Evolutionary conservation across 805 yeast species (phyloP), one percentile per base, ranked within the genome.

Genomic region (Schwanniomyces occidentalis): DNA sequence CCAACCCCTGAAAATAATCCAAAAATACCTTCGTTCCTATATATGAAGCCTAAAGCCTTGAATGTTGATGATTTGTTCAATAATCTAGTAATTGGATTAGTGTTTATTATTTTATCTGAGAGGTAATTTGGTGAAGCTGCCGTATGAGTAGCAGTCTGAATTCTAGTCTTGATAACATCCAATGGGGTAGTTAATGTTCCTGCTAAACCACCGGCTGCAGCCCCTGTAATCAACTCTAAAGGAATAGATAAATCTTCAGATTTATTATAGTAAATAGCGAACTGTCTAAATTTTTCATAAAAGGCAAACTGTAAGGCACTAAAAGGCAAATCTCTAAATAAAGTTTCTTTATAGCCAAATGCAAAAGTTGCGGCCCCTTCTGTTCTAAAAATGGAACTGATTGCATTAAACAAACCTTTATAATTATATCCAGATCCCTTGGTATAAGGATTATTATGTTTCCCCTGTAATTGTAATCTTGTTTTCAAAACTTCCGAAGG

Each of bases 401-500:
- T 65, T 1, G 98, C 96, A 61, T 87, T 78, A 8, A 70, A 49
- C 26, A 88, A 66, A n/a, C 86, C 84, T 30, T 68, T 70, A 58
- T 91, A 91, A 56, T 90, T 90, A 61, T 93, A 93, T 0, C 96
- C 96, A 24, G 90, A 79, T 16, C 73, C 67, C 30, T 48, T 51
- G 44, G 88, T 89, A 57, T 71, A 69, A 2, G 83, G 83, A 56
- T 90, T 91, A 60, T 90, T 88, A 60, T 76, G 74, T 21, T 82
- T 73, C 0, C 98, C 98, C 62, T 93, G 99, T 32, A 93, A 69
- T 63, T 93, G 99, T 27, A 93, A 61, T 49, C 99, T 72, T 6
- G 99, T 89, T 57, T 93, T 93, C 35, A 93, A 62, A 6, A 93
- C 98, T 56, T 93, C 99, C 18, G 90, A 80, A 5, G 99, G 99